Conservation (phyloP, 75 land plant species). For the Sequoia sempervirens region DNA sequence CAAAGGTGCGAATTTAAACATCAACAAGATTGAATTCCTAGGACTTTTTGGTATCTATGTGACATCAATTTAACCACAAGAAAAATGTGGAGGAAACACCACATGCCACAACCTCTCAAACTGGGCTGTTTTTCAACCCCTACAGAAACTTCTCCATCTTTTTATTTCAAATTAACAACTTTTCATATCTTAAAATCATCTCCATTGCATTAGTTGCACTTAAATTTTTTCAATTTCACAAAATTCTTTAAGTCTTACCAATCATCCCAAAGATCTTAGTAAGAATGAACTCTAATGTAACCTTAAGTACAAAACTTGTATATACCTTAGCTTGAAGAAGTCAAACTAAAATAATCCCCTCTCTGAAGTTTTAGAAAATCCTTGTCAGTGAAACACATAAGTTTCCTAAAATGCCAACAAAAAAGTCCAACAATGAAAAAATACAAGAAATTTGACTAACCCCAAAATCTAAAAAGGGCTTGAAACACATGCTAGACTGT, state of each 20-base stretch:
- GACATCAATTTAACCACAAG: no score
- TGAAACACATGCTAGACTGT: not conserved
- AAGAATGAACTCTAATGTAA: not conserved
- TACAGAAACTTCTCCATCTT: not conserved
- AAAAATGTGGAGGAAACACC: no score
- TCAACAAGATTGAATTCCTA: no score
- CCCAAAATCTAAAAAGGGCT: not conserved
- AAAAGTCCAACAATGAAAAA: not conserved
- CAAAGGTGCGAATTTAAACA: no score
- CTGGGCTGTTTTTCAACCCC: not conserved
- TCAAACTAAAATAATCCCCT: not conserved
- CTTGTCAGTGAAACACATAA: not conserved
- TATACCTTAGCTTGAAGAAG: no score
- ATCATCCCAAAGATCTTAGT: not conserved
- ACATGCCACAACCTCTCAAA: not conserved
- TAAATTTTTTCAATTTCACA: not conserved
- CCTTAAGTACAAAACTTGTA: not conserved
- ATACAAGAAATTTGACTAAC: not conserved
- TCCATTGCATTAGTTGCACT: not conserved
- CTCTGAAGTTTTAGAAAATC: not conserved
- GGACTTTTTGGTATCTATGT: no score
- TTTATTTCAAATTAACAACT: not conserved
- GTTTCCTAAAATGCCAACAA: not conserved
- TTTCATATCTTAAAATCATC: not conserved
- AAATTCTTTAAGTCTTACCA: not conserved